Evolutionary conservation across 2,329 filamentous ascomycete species (phyloP).

Genomic region (Dendryphion nanum): DNA sequence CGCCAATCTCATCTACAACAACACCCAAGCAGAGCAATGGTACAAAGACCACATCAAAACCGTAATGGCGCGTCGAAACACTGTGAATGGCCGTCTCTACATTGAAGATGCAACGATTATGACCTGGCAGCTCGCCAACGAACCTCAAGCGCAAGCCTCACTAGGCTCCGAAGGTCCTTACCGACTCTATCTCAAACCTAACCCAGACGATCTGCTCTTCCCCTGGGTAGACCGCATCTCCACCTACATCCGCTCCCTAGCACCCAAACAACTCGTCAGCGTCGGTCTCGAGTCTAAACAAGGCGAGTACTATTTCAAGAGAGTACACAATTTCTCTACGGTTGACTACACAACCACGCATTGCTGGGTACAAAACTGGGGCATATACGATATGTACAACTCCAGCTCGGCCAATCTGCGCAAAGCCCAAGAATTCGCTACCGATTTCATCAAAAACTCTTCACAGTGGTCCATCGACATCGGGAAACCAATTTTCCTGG

Average conservation of each 20-base stretch:
- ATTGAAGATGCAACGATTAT: conserved; percentile 40
- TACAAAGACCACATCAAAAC: conserved; percentile 40
- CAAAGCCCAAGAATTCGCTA: conserved; percentile 35
- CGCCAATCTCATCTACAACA: conserved; percentile 39
- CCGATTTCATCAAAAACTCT: conserved; percentile 32
- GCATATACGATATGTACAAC: conserved; percentile 41
- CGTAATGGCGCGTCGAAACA: conserved; percentile 37
- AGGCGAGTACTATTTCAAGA: conserved; percentile 41
- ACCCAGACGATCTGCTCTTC: conserved; percentile 33
- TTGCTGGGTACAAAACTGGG: conserved; percentile 43
- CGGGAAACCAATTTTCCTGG: conserved; percentile 39
- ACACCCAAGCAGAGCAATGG: conserved; percentile 32
- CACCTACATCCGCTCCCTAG: conserved; percentile 34
- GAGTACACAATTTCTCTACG: conserved; percentile 34
- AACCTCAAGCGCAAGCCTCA: conserved; percentile 33
- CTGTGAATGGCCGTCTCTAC: conserved; percentile 36
- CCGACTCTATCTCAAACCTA: conserved; percentile 23
- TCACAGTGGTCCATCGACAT: conserved; percentile 36
- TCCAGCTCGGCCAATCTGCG: conserved; percentile 29
- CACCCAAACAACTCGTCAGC: conserved; percentile 39
- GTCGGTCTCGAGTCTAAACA: conserved; percentile 42
- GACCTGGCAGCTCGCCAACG: conserved; percentile 44
- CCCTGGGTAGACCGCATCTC: conserved; percentile 39
- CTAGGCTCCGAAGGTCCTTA: conserved; percentile 27
- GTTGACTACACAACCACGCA: conserved; percentile 42